phyloP scores from a whole-genome alignment of 345 rosid species.

The Heritiera fomes region DNA sequence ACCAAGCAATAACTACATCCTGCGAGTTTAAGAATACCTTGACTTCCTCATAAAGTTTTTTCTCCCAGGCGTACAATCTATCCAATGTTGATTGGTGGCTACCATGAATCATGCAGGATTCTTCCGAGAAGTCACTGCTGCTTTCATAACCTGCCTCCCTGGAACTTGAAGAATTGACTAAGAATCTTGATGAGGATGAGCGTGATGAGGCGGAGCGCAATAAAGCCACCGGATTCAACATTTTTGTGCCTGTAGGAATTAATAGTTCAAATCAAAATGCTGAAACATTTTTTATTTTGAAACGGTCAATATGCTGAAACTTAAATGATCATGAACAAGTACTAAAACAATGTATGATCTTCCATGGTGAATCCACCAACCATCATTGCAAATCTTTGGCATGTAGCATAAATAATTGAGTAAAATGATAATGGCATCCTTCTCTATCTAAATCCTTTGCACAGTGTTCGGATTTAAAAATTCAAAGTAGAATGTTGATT shows the following conservation, averaged over 20 bases:
- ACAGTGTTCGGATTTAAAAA: neutral
- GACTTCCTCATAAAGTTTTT: conserved; percentile 94
- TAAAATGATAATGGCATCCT: neutral
- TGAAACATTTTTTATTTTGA: neutral
- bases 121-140: conserved; percentile 60
- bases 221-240: conserved; percentile 90
- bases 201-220: conserved; percentile 90
- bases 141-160: conserved; percentile 60
- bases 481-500: neutral
- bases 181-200: conserved; percentile 76
- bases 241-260: conserved; percentile 66
- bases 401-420: neutral
- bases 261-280: conserved; percentile 3
- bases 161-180: conserved; percentile 56
- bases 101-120: conserved; percentile 55
- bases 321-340: neutral
- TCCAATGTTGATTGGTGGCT: conserved; percentile 89
- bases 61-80: conserved; percentile 90
- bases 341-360: neutral
- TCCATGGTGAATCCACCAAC: neutral
- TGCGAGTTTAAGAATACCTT: conserved; percentile 43
- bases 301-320: neutral
- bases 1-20: neutral
- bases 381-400: neutral
- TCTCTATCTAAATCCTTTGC: neutral